Conservation (phyloP, 2,329 filamentous ascomycete species). For the Fulvia fulva region DNA sequence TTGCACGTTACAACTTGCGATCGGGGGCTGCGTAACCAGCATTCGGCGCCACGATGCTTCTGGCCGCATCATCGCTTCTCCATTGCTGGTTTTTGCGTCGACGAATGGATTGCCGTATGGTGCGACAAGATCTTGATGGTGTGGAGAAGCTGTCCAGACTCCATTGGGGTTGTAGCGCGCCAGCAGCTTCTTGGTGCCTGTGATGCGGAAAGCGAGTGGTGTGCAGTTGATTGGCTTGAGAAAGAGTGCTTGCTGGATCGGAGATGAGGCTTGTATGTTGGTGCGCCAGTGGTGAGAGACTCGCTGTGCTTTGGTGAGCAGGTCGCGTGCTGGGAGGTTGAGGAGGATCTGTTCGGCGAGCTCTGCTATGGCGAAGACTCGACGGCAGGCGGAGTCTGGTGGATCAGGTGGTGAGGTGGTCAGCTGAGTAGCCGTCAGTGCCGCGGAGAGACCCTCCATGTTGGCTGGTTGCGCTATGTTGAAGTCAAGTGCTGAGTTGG, state of each 20-base stretch:
- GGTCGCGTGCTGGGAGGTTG: slow-evolving; percentile 3
- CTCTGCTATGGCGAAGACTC: slow-evolving; percentile 18
- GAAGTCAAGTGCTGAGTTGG: background rate
- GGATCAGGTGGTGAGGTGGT: background rate
- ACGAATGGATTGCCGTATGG: too few species aligned
- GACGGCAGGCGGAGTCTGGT: background rate
- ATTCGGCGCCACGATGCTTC: too few species aligned
- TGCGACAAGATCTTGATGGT: too few species aligned
- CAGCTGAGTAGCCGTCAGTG: background rate
- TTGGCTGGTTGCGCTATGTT: background rate
- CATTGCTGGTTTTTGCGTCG: too few species aligned
- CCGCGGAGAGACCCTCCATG: background rate
- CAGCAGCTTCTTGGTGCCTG: too few species aligned
- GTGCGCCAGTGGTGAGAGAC: slow-evolving; percentile 11
- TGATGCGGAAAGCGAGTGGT: background rate
- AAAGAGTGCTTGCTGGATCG: slow-evolving; percentile 13
- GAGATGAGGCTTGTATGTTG: slow-evolving; percentile 1
- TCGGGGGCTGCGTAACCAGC: too few species aligned
- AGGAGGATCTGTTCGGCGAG: slow-evolving; percentile 29
- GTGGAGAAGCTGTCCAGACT: too few species aligned
- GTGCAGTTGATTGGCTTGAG: background rate
- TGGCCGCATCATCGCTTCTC: too few species aligned
- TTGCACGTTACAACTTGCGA: too few species aligned
- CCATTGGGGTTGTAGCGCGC: too few species aligned
- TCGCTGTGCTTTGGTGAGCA: slow-evolving; percentile 6